Base-by-base conservation (phyloP, 2,329 filamentous ascomycete genomes). In the Apiospora marii region DNA sequence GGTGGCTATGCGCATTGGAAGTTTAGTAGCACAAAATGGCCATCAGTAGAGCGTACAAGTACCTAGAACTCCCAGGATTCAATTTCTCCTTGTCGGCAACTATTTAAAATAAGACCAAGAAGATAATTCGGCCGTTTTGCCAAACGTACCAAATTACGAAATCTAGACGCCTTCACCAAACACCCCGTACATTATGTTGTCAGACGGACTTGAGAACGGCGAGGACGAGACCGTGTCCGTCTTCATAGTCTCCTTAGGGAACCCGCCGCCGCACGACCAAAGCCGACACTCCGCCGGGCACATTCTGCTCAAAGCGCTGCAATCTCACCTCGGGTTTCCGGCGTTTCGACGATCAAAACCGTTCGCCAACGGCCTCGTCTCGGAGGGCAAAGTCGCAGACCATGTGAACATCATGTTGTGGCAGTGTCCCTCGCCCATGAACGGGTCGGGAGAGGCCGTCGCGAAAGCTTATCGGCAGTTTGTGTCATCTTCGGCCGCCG, bases 221-320 rank as follows among this genome's bases (percentile, higher is more conserved):
- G 16, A 16, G 5, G 34, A 41, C 12, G 58, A 24, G 3, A 22
- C 6, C 3, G 34, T 41, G 0, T 64, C 58, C 19, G 67, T 73
- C 14, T 73, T 72, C 34, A 67, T 73, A 24, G 70, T 64, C 41
- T 73, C 72, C 3, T 49, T 73, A n/a, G 72, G 72, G 4, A 73
- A 73, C n/a, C 72, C 70, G 24, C 34, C 70, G 46, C 70, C 70
- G 19, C 49, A 70, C 48, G 24, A 49, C 6, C 41, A 49, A 5
- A 70, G 43, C 27, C 24, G 70, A 34, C 72, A 73, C 37, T 73
- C 72, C 16, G 72, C 70, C 4, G 72, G 72, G 12, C 70, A 73
- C 19, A 69, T 72, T 19, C 68, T 73, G 30, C 70, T 73, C 14
- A 49, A 67, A 46, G 70, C 72, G 7, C 68, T 73, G 44, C 72